Evolutionary conservation across 495 filamentous ascomycete genomes (phyloP).

Genomic region (Alectoria sarmentosa): DNA sequence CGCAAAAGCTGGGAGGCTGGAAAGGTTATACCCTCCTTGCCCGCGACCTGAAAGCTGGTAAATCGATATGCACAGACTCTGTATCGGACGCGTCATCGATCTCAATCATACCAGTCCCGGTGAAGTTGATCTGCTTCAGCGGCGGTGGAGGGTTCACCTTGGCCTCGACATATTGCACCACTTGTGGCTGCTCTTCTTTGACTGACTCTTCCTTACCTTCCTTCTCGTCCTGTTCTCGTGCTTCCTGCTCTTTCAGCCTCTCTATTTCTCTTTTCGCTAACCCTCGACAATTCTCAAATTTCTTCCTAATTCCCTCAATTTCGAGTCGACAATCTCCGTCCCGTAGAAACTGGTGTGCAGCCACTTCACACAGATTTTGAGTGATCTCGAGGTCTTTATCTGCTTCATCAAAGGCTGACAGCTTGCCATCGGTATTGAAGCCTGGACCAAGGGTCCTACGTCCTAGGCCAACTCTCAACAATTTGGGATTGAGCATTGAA

Average conservation of each 20-base stretch:
- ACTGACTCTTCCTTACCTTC: constrained; percentile 11
- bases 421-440: constrained; percentile 5
- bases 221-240: constrained; percentile 27
- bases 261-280: constrained; percentile 37
- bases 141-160: constrained; percentile 4
- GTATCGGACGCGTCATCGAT: constrained; percentile 25
- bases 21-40: constrained; percentile 20
- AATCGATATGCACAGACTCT: constrained; percentile 27
- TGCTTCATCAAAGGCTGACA: constrained; percentile 54
- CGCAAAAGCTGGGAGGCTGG: background rate
- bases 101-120: constrained; percentile 22
- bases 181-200: background rate
- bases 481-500: constrained; percentile 15
- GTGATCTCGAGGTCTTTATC: constrained; percentile 73
- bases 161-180: constrained; percentile 3
- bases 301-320: constrained; percentile 57
- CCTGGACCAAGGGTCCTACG: constrained; percentile 7
- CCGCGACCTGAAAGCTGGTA: constrained; percentile 23
- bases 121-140: constrained; percentile 19
- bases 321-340: constrained; percentile 73
- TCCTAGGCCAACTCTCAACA: constrained; percentile 10
- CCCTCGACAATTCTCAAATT: constrained; percentile 40
- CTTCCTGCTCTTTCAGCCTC: constrained; percentile 35
- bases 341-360: constrained; percentile 78
- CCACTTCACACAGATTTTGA: constrained; percentile 74